Base-by-base conservation (phyloP, 495 filamentous ascomycete genomes). In the Penicillium robsamsonii region DNA sequence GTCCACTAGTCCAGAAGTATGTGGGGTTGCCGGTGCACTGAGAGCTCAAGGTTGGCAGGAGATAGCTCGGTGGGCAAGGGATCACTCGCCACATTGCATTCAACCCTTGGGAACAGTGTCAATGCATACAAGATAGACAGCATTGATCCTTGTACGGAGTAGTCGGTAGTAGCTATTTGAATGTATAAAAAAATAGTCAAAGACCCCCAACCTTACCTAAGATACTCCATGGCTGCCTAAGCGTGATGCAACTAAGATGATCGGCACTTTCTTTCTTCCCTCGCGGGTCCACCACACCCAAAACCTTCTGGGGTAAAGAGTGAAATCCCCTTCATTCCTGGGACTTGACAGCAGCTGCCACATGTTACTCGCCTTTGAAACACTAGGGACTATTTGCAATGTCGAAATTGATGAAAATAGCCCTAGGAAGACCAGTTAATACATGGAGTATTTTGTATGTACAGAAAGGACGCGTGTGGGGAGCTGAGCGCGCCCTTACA, bases 271-370 rank as follows among this genome's bases (percentile, higher is more conserved):
- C 13, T 29, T 10, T 30, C 25, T 42, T 30, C 33, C 5, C 11
- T 24, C 3, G 7, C 15, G 9, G 50, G 38, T 57, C 58, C 61
- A 61, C 58, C 61, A 61, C 58, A 56, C 43, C n/a, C 12, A 18
- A 45, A 59, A 57, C 31, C 42, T 61, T 61, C 47, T 56, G 58
- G 37, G 25, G 42, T 61, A 44, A 37, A 52, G 46, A 30, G 38
- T 46, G 33, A 25, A 43, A 46, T 42, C 45, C 59, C 58, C 53
- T 65, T 50, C 62, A 68, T 68, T 63, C 62, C 52, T 61, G 37
- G 38, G 45, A 33, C 25, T 41, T 31, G 37, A 56, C 35, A 49
- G 45, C 25, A 41, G 22, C 44, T 33, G 11, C 44, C 33, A 56
- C 53, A 47, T 47, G 25, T 56, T 29, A 8, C 24, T 46, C 10